Conservation (phyloP, 176 grass and related monocot species). For the Miscanthus lutarioriparius region DNA sequence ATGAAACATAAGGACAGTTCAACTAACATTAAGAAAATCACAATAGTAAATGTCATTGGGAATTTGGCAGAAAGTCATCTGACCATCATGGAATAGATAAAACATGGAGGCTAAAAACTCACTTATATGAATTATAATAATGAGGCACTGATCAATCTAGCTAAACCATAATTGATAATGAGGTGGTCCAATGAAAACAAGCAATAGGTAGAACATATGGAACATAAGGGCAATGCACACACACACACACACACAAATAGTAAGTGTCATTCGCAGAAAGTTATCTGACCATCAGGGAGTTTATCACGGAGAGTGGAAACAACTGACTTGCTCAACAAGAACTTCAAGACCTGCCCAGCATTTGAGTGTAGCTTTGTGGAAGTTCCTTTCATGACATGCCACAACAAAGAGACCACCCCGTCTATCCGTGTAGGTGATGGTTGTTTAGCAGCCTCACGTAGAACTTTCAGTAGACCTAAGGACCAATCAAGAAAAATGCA, state of each 20-base stretch:
- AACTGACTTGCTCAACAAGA: constrained; percentile 72
- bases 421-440: constrained; percentile 55
- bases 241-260: not conserved
- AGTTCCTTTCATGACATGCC: constrained; percentile 79
- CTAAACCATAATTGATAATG: not conserved
- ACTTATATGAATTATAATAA: not conserved
- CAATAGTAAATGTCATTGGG: not conserved
- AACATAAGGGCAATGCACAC: constrained; percentile 1
- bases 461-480: constrained; percentile 65
- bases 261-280: not conserved
- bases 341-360: constrained; percentile 69
- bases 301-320: constrained; percentile 48
- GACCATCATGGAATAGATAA: constrained; percentile 50
- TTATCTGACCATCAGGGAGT: constrained; percentile 66
- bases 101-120: not conserved
- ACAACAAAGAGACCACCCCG: constrained; percentile 70
- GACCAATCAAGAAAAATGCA: constrained; percentile 8
- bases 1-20: constrained; percentile 7
- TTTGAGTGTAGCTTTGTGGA: constrained; percentile 76
- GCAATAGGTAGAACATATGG: not conserved
- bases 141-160: not conserved
- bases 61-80: constrained; percentile 33
- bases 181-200: not conserved
- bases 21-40: constrained; percentile 23
- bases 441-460: constrained; percentile 62